Evolutionary conservation across 805 yeast genomes (phyloP), one percentile per base, ranked within the genome.

Genomic region (Jamesozyma piceae): DNA sequence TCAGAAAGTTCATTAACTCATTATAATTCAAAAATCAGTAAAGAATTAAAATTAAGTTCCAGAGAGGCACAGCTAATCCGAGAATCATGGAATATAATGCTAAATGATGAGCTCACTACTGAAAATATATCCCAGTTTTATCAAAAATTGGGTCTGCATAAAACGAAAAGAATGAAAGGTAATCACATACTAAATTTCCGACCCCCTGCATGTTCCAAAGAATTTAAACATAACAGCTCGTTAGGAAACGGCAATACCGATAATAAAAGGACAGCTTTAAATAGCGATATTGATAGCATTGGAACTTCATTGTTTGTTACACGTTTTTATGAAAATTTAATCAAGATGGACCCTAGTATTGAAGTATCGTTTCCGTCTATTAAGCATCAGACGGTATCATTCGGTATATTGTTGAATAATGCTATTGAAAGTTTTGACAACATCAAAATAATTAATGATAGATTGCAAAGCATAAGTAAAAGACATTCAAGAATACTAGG

Each of bases 401-500:
- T 85, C 66, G 87, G 90, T 0, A 88, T 89, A 4, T 85, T 85
- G 17, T 60, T 86, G 51, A 74, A 83, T 24, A 70, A 77, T 35
- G 82, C 89, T 2, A 75, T 85, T 45, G 62, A 72, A 24, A 77
- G 77, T 49, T 65, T 85, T 41, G 88, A 82, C 42, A 71, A 78
- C 49, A 65, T 84, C 41, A 55, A 70, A 2, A 60, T 63, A 5
- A 63, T 84, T 50, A 80, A 81, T 52, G 80, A 72, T 21, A 79
- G 78, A 43, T 63, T 86, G 39, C 66, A 65, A 35, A 73, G 74
- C 37, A 62, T 85, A 49, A 94, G 89, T 2, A 82, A 82, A 55
- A 67, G 85, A 40, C 95, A 86, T 59, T 67, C 86, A 2, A 65
- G 95, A 49, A 78, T 85, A 39, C 65, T 85, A 47, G 86, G 85